A percentile compares a stretch with the other conserved stretches of the same genome.
Evolutionary conservation across 805 yeast species (phyloP).

Genomic region (Yarrowia sp.): DNA sequence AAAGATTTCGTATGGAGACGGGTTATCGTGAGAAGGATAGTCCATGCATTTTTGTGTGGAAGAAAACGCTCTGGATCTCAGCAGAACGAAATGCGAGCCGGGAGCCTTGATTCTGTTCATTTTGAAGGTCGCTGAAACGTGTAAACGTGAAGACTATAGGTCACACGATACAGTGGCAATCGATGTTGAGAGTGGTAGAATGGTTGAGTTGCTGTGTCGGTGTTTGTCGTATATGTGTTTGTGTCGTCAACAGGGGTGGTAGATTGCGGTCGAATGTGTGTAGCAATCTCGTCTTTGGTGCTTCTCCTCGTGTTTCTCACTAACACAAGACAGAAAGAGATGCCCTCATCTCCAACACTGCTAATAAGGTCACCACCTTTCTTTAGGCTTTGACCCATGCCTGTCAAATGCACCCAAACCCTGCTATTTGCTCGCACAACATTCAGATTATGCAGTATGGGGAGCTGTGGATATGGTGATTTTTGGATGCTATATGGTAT

Average conservation of each 20-base stretch:
- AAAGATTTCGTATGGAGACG: slow-evolving; percentile 34
- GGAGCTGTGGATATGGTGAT: neutral
- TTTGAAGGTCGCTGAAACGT: neutral
- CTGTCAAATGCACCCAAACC: slow-evolving; percentile 13
- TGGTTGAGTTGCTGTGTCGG: neutral
- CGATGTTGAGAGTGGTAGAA: neutral
- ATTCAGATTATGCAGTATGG: slow-evolving; percentile 13
- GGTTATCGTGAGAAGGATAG: slow-evolving; percentile 15
- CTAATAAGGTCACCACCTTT: neutral
- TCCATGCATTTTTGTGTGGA: neutral
- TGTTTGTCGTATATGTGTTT: neutral
- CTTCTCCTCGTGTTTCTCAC: no score
- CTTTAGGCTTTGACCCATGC: neutral
- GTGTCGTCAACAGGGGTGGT: no score
- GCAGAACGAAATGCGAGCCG: neutral
- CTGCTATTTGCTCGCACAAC: slow-evolving; percentile 37
- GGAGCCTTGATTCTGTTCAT: slow-evolving; percentile 14
- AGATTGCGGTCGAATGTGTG: no score
- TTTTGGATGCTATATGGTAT: no score
- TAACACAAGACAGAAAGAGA: slow-evolving; percentile 5
- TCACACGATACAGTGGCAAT: neutral
- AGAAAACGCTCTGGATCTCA: neutral
- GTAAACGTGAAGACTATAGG: no score
- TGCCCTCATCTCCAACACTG: slow-evolving; percentile 1
- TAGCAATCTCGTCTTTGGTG: no score